Conservation (phyloP, 192 early-diverging fungal genomes). For the Chytriomyces sp. region DNA sequence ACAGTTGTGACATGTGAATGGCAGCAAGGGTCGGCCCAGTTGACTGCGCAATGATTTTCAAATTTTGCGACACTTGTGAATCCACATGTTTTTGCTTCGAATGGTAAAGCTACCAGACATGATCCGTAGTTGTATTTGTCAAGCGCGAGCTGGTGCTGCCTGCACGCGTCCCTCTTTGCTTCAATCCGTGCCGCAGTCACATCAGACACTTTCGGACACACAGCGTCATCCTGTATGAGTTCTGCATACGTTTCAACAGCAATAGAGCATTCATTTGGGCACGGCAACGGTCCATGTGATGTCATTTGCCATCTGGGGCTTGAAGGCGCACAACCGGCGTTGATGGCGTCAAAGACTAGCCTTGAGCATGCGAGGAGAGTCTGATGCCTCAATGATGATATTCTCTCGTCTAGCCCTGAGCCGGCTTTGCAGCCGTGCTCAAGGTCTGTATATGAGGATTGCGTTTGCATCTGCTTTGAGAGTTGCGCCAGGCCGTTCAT, state of each 20-base stretch:
- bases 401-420: neutral
- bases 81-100: neutral
- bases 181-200: no score
- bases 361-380: neutral
- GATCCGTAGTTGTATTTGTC: neutral
- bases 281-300: neutral
- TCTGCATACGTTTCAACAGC: neutral
- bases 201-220: no score
- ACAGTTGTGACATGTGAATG: neutral
- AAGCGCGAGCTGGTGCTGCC: no score
- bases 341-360: neutral
- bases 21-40: neutral
- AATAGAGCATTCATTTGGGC: neutral
- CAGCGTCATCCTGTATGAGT: neutral
- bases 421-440: neutral
- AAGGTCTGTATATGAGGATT: neutral
- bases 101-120: neutral
- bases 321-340: neutral
- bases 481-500: neutral
- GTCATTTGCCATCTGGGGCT: neutral
- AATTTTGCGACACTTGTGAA: neutral
- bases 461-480: neutral
- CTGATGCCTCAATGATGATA: neutral
- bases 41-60: neutral
- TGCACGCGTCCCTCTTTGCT: no score